Evolutionary conservation across 345 rosid species (phyloP), one percentile per base, ranked within the genome.

Genomic region (Iberis pinnata): DNA sequence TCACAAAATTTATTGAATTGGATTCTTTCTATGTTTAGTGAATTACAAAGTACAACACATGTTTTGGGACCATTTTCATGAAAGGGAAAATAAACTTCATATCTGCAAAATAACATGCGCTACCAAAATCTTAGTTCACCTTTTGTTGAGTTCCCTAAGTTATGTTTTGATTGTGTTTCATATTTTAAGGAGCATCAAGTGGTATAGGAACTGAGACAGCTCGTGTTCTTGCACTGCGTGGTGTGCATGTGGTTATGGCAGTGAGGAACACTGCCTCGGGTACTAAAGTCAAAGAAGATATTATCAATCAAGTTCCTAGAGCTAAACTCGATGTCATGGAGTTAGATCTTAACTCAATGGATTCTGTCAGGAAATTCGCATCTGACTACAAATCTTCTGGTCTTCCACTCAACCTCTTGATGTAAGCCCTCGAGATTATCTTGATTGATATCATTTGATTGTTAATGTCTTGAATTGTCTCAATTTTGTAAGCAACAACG

Each of bases 251-350:
- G 6, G 61, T 78, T 33, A 78, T 83, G 84, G 86, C 68, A 0
- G 86, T 76, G 29, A 73, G 86, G 74, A 83, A 78, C 60, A 66
- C 80, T 60, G 63, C 50, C 26, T 62, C 81, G 18, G 86, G 78
- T 40, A 70, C 58, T 50, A 58, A 75, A 43, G 71, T 73, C 24
- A 77, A 72, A 31, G 83, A 76, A 53, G 60, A 73, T 29, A 80
- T 80, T 7, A 44, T 73, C 16, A 76, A 67, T 20, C 58, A 78
- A 62, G 74, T 71, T 47, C 76, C 84, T 25, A 46, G 67, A 3
- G 84, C 90, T 43, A 83, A 78, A 63, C 55, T 83, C 7, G 84
- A 80, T 38, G 74, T 74, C 61, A 78, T 76, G 84, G 83, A 80
- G 68, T 64, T 80, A 64, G 87, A 83, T 73, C 80, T 83, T 26